A percentile compares a stretch with the other conserved stretches of the same genome.
phyloP scores from a whole-genome alignment of 2,329 filamentous ascomycete genomes.

The Microsporum ferrugineum region DNA sequence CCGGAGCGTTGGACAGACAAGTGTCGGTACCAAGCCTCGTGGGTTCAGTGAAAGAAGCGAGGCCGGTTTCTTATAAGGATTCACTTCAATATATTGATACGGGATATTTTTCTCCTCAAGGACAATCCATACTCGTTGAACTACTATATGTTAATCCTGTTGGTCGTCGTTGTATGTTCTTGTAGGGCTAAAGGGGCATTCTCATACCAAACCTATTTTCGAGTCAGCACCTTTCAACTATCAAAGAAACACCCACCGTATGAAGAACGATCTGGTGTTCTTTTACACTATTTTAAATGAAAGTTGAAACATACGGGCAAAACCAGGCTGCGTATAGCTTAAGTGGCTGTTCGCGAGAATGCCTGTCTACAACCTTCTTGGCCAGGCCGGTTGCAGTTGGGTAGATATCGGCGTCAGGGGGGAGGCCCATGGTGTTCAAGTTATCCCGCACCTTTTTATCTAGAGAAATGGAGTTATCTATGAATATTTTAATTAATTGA shows the following conservation, averaged over 20 bases:
- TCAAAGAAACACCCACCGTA: not conserved
- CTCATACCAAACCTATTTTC: constrained; percentile 25
- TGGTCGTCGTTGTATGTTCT: not conserved
- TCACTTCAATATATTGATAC: constrained; percentile 67
- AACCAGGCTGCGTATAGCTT: constrained; percentile 68
- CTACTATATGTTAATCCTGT: constrained; percentile 16
- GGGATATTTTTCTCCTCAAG: constrained; percentile 61
- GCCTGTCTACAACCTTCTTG: constrained; percentile 26
- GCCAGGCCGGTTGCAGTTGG: constrained; percentile 37
- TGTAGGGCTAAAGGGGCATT: not conserved
- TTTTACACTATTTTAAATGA: not conserved
- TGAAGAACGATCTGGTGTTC: too few relatives aligned
- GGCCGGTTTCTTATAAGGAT: constrained; percentile 62
- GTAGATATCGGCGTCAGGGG: constrained; percentile 32
- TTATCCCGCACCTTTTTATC: not conserved
- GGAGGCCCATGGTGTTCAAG: constrained; percentile 18
- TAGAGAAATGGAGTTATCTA: not conserved
- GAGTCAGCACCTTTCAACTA: constrained; percentile 4
- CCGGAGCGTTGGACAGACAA: constrained; percentile 29
- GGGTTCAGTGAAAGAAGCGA: constrained; percentile 62
- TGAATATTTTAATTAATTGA: not conserved
- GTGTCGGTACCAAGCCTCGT: constrained; percentile 61
- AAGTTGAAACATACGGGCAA: constrained; percentile 39
- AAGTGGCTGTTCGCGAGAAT: constrained; percentile 26
- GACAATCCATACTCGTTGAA: constrained; percentile 62